These are phyloP conservation scores for Solanum tacnaense DNA, from an alignment of 257 asterid genomes.

Conservation along the genomic window DNA sequence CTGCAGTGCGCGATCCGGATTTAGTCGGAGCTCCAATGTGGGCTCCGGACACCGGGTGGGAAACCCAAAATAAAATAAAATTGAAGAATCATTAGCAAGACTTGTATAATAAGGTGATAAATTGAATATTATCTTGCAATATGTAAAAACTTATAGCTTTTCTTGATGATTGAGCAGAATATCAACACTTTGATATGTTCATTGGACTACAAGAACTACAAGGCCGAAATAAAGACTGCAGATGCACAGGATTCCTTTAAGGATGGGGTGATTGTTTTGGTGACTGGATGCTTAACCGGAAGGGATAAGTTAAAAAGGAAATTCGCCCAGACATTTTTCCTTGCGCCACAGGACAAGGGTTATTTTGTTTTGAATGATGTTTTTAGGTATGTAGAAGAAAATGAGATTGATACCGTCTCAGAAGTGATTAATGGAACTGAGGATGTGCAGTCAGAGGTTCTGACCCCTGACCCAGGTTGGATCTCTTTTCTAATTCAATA, in stretches of 20 bases:
- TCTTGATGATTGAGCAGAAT: conserved; percentile 35
- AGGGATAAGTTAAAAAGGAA: conserved; percentile 52
- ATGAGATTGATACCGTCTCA: conserved; percentile 25
- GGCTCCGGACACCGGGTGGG: no score
- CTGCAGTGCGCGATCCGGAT: no score
- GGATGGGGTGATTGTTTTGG: conserved; percentile 71
- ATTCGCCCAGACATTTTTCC: conserved; percentile 79
- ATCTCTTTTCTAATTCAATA: background rate
- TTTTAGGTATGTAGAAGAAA: conserved; percentile 61
- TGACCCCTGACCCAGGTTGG: conserved; percentile 53
- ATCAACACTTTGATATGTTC: conserved; percentile 73
- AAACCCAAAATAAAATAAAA: background rate
- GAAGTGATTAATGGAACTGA: conserved; percentile 23
- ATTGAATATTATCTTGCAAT: background rate
- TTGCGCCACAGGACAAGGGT: conserved; percentile 92
- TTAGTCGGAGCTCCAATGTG: no score
- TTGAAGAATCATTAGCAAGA: background rate
- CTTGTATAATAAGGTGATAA: background rate
- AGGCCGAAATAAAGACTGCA: conserved; percentile 84
- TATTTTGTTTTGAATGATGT: conserved; percentile 79
- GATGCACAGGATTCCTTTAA: conserved; percentile 80
- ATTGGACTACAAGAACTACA: conserved; percentile 79
- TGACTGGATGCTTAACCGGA: conserved; percentile 88
- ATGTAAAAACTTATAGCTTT: background rate
- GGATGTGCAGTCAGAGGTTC: conserved; percentile 20